Evolutionary conservation across 2,329 filamentous ascomycete species (phyloP), one percentile per base, ranked within the genome.

Genomic region (Calonectria hawksworthii): DNA sequence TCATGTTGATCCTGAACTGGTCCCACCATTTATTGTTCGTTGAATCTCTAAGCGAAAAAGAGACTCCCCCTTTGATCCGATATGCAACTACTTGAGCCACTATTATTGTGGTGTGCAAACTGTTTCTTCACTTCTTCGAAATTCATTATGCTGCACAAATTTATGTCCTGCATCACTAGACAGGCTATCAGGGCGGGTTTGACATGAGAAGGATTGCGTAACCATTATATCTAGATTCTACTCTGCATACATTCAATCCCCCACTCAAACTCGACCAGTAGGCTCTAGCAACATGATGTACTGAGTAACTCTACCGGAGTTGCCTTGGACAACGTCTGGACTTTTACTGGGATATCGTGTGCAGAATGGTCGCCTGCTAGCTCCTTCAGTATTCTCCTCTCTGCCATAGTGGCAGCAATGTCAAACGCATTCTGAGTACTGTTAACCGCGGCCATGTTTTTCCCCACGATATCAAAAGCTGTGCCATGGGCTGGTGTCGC

Each of bases 381-480:
- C 0, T 41, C 56, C 34, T 61, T 61, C n/a, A 28, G 2, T 61
- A 61, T 61, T 26, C 56, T 61, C 16, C 56, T 61, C 34, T 61
- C 56, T 3, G 56, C 56, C 56, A 61, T 61, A 23, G 56, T 61
- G 0, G 36, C 23, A 4, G 56, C 56, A 23, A 61, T 61, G 16
- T 61, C 56, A 34, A 61, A 61, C 10, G 56, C 56, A 41, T 61
- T 61, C 16, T 61, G 56, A 28, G 56, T 61, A 36, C 56, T 61
- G 11, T 23, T 34, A 21, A 61, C 34, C 2, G n/a, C 56, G 11
- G 56, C 56, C n/a, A 61, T 2, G 8, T 41, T 61, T 11, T 34
- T 61, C 1, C 56, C 56, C n/a, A 61, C 56, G 14, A 61, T 61
- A 28, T 61, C 56, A 16, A 61, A 61, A 18, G 56, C 56, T 9